Evolutionary conservation across 106 monocot genomes (phyloP), one percentile per base, ranked within the genome.

Genomic region (Vanilla planifolia): DNA sequence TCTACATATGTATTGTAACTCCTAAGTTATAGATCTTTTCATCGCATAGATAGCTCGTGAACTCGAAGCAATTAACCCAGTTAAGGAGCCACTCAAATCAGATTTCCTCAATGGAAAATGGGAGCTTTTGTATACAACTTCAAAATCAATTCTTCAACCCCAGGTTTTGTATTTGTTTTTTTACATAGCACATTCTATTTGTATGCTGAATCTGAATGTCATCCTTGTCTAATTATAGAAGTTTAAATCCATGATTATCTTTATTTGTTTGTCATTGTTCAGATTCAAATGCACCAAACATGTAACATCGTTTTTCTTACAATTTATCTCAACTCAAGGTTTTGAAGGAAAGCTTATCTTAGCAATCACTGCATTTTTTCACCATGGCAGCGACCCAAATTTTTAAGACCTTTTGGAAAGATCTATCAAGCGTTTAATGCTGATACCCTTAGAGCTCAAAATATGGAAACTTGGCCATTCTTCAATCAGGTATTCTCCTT

Each of bases 381-480:
- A 22, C 19, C 59, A 22, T 62, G 24, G 7, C 73, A 96, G 96
- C 84, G 87, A 66, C 87, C 91, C 35, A 96, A 96, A 50, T 28
- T 91, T 72, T 66, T 91, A 26, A 67, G 87, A 36, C 79, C 96
- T 11, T 84, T 81, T 73, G 96, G 96, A 10, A 88, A 84, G 66
- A 96, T 96, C 33, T 96, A 85, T 61, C 96, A 91, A 71, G 75
- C 91, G 15, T 88, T 96, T 61, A 96, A 96, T 70, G 51, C 61
- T 5, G 91, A 91, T 48, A 84, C 87, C 32, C 73, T 84, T 61
- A 80, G 96, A 71, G 96, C 90, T 22, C 96, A 91, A 64, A 96
- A 91, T 63, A 87, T 87, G 79, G 91, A 96, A 77, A 96, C 96
- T 20, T 96, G 91, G 91, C 96, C 96, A 44, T 94, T 73, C 64